phyloP scores from a whole-genome alignment of 495 filamentous ascomycete genomes.

The Parathielavia appendiculata region DNA sequence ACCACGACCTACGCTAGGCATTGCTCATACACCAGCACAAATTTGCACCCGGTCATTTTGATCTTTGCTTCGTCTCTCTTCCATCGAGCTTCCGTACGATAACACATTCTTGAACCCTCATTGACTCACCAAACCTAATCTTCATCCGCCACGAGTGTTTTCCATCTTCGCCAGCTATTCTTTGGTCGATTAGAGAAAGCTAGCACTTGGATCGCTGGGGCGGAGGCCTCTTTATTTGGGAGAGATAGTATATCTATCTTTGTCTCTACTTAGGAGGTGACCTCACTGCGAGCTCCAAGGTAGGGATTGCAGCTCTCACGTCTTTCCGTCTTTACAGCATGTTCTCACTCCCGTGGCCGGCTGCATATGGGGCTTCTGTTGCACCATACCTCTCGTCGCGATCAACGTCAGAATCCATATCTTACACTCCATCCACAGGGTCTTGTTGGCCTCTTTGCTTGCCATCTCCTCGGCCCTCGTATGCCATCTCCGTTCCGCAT shows the following conservation, averaged over 20 bases:
- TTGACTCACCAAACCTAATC: conserved; percentile 12
- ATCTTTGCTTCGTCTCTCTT: neutral
- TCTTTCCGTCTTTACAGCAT: too few species aligned
- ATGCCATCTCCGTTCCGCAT: conserved; percentile 4
- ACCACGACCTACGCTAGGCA: neutral
- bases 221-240: neutral
- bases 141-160: conserved; percentile 9
- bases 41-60: neutral
- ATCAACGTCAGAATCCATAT: neutral
- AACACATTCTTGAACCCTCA: conserved; percentile 3
- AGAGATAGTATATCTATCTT: neutral
- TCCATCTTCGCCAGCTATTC: neutral
- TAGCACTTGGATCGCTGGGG: neutral
- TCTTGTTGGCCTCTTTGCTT: neutral
- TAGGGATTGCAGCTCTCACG: neutral
- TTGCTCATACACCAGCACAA: neutral
- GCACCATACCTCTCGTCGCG: neutral
- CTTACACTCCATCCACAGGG: conserved; percentile 4
- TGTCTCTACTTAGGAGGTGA: neutral
- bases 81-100: neutral
- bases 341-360: too few species aligned
- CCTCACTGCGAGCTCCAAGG: neutral
- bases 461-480: neutral
- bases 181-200: neutral
- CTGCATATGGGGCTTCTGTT: too few species aligned